phyloP scores from a whole-genome alignment of 2,329 filamentous ascomycete species.

The Penicillium sp. region DNA sequence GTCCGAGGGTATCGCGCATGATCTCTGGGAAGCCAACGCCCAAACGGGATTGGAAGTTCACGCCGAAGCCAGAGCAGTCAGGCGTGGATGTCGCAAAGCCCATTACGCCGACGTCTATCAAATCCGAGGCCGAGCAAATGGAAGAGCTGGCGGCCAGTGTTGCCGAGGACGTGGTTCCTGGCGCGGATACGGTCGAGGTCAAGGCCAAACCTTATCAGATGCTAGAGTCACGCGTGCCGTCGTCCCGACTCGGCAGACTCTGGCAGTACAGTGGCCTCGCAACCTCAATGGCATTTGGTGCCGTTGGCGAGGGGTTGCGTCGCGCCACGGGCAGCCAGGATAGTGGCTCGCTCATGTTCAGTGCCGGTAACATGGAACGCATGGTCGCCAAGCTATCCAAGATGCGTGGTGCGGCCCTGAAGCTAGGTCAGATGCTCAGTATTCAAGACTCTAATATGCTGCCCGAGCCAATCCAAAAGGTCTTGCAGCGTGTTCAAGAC shows the following conservation, averaged over 20 bases:
- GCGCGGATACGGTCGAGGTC: conserved; percentile 18
- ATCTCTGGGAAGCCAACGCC: conserved; percentile 49
- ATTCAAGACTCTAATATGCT: conserved; percentile 97
- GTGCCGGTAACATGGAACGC: conserved; percentile 86
- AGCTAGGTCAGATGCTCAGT: conserved; percentile 96
- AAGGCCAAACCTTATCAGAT: conserved; percentile 63
- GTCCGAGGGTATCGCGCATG: conserved; percentile 57
- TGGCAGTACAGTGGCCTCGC: conserved; percentile 96
- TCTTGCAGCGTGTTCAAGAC: conserved; percentile 92
- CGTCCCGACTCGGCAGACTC: conserved; percentile 79
- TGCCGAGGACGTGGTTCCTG: conserved; percentile 40
- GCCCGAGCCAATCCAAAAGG: conserved; percentile 80
- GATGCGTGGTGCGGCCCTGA: conserved; percentile 96
- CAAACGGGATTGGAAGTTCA: conserved; percentile 17
- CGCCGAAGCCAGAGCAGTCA: conserved; percentile 2
- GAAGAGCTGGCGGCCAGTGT: conserved; percentile 51
- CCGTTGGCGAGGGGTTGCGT: conserved; percentile 80
- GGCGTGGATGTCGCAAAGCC: neutral
- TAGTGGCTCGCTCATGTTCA: conserved; percentile 79
- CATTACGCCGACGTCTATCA: neutral
- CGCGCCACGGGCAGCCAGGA: conserved; percentile 70
- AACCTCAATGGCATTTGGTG: conserved; percentile 92
- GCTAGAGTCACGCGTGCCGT: conserved; percentile 85
- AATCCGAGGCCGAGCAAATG: conserved; percentile 41
- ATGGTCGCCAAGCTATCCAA: conserved; percentile 89